Conservation (phyloP, 257 asterid genomes). For the Solanum megistacrolobum region DNA sequence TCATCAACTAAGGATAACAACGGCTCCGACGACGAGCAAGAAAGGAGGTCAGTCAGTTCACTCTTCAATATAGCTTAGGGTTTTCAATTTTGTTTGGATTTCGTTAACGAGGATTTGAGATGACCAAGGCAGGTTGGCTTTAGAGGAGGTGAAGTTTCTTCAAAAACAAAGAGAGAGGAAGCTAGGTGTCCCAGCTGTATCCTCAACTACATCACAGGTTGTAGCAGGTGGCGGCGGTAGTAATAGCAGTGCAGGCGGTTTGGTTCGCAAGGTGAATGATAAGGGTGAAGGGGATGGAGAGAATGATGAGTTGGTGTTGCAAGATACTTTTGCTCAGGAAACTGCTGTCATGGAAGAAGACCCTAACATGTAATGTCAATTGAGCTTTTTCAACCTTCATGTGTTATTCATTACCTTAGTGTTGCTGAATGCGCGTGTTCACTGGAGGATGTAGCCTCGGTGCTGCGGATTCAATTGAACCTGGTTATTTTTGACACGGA, state of each 20-base stretch:
- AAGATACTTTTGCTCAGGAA: conserved; percentile 98
- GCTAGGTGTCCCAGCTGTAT: conserved; percentile 69
- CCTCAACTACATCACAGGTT: conserved; percentile 19
- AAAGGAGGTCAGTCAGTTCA: conserved; percentile 13
- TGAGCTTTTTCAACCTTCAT: background rate
- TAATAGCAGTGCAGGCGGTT: conserved; percentile 14
- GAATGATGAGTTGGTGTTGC: conserved; percentile 91
- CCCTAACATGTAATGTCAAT: conserved; percentile 60
- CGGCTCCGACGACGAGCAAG: conserved; percentile 23
- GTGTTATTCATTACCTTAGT: background rate
- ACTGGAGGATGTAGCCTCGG: background rate
- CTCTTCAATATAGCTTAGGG: background rate
- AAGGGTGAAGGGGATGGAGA: conserved; percentile 67
- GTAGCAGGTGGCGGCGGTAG: conserved; percentile 12
- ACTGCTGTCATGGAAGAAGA: conserved; percentile 98
- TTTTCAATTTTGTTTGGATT: background rate
- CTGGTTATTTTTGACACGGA: background rate
- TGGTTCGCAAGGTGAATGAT: conserved; percentile 37
- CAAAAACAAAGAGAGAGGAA: conserved; percentile 88
- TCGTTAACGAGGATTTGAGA: background rate
- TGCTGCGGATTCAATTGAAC: background rate
- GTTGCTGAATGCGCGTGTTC: background rate
- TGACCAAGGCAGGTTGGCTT: conserved; percentile 30
- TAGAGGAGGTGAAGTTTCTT: conserved; percentile 86
- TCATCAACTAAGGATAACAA: background rate